Evolutionary conservation across 441 rosid species (phyloP), one percentile per base, ranked within the genome.

Genomic region (Croton setiger): DNA sequence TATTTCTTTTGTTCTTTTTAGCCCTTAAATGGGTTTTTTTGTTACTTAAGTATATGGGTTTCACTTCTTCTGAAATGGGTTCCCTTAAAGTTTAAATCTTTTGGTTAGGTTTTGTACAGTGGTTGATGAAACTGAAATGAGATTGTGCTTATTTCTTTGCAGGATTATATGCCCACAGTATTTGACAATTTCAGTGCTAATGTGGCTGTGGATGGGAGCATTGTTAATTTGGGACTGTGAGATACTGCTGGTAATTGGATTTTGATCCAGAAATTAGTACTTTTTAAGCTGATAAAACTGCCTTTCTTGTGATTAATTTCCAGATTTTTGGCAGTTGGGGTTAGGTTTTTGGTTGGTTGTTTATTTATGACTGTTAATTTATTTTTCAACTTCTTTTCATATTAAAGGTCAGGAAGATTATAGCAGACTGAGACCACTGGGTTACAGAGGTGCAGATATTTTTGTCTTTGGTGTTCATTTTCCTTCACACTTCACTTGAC

Each of bases 131-230:
- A 47, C 33, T 63, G 18, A 7, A n/a, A 3, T 51, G 11, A 10
- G 43, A 17, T 60, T 74, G 41, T 48, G 66, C 7, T 20, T 43
- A 11, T 21, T 0, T 36, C 33, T 48, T 59, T 60, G 4, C 89
- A 93, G 98, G 98, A 93, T 78, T 90, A 93, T 72, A 81, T 90
- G 70, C 98, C 98, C 4, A 93, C 98, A 7, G 98, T 93, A 57
- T 93, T 93, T 78, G 98, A 93, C 68, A 93, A 93, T 79, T 93
- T 90, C 85, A 93, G 97, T 82, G 98, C 98, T 56, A 90, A 90
- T 78, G 97, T 93, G 44, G 74, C 93, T 75, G 94, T 90, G 47
- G 97, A 93, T 65, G 98, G 94, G 54, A 90, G 67, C 75, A 85
- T 93, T 63, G 97, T 93, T 35, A 93, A 93, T 76, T 79, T 93